Evolutionary conservation across 495 filamentous ascomycete species (phyloP), one percentile per base, ranked within the genome.

Genomic region (Hypoxylon lenormandii): DNA sequence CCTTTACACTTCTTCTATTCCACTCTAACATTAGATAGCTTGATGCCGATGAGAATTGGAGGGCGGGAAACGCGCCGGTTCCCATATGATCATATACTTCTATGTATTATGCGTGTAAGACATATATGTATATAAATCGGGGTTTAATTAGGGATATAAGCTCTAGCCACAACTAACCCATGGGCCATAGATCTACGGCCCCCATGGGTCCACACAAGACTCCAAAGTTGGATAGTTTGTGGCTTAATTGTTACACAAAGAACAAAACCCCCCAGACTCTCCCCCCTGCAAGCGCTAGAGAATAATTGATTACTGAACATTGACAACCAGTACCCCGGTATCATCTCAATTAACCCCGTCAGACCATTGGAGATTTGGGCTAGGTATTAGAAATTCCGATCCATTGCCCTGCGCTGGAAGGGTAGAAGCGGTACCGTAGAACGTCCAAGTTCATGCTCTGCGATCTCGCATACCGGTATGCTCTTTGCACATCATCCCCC

Each of bases 271-370:
- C 30, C 30, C 30, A 33, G 30, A 33, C 30, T 33, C 30, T 7
- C 26, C 26, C 30, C 30, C 16, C 37, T 26, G 45, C 46, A 57
- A 19, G n/a, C n/a, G n/a, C n/a, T n/a, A n/a, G n/a, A n/a, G n/a
- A 42, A 5, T 53, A 63, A 56, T 52, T 70, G 67, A 70, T 70
- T 70, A 70, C 67, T 66, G 67, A 70, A 70, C 67, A 70, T 33
- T 13, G n/a, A 42, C 43, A 28, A 19, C 36, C 21, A 26, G 33
- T 57, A 51, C 19, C 51, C 38, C 21, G 42, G 46, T 58, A 50
- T 26, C 40, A 18, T 37, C 23, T 5, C 62, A 50, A 36, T 47
- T 45, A 47, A 65, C 21, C 46, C 58, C 53, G 47, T 51, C 36
- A 65, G 21, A 51, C 61, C 49, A 30, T 53, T 36, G 18, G 60